These are phyloP conservation scores for Dactylonectria estremocensis DNA, from an alignment of 2,329 filamentous ascomycete species.

Conservation along the genomic window DNA sequence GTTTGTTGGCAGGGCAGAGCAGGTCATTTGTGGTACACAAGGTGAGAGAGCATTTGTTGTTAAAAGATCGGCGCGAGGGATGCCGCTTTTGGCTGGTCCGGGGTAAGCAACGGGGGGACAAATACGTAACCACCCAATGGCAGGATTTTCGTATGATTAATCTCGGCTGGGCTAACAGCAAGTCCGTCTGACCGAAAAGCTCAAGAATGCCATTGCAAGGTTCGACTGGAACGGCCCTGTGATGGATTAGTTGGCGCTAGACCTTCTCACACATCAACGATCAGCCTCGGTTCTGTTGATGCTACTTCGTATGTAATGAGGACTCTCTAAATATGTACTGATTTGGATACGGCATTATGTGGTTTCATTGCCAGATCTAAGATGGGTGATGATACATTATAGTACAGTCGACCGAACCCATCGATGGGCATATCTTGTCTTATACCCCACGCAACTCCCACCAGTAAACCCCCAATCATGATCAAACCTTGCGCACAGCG, in stretches of 20 bases:
- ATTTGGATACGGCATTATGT: neutral
- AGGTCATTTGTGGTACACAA: neutral
- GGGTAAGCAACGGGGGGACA: neutral
- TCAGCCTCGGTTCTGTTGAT: too few species aligned
- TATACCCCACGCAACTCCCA: neutral
- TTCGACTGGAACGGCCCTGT: neutral
- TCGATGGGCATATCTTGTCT: neutral
- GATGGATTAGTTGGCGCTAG: neutral
- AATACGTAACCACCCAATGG: neutral
- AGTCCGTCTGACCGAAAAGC: neutral
- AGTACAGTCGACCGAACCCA: slow-evolving; percentile 12
- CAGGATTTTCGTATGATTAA: slow-evolving; percentile 6
- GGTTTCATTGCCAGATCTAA: slow-evolving; percentile 1
- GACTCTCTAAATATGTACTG: neutral
- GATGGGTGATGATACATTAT: slow-evolving; percentile 25
- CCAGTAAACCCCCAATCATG: slow-evolving; percentile 13
- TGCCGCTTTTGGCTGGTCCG: neutral
- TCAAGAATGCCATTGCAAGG: neutral
- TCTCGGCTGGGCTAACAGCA: neutral
- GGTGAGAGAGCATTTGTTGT: neutral
- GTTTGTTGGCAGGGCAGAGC: too few species aligned
- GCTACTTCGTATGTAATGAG: too few species aligned
- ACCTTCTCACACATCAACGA: neutral
- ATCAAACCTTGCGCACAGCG: slow-evolving; percentile 72
- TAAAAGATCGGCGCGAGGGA: neutral